Evolutionary conservation across 768 basidiomycete genomes (phyloP).

Genomic region (Lactifluus echinatus): DNA sequence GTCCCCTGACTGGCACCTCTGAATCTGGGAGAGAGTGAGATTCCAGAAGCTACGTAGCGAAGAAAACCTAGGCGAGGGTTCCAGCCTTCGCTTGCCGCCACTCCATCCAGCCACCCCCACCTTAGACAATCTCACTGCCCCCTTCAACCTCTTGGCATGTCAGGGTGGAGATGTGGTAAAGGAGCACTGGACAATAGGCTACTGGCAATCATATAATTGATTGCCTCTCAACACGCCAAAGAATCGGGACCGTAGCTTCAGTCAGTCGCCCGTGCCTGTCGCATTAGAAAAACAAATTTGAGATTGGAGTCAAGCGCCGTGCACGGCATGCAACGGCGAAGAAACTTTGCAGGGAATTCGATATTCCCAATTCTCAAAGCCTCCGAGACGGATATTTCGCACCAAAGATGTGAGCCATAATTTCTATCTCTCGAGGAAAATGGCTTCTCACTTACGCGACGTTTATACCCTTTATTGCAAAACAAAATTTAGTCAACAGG

Average conservation of each 20-base stretch:
- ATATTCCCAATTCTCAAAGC: background rate
- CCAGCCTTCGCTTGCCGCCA: background rate
- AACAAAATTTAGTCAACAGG: background rate
- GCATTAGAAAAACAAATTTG: background rate
- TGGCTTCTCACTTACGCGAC: background rate
- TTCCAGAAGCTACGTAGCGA: background rate
- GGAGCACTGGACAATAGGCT: no score
- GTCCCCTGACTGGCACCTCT: background rate
- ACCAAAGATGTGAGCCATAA: background rate
- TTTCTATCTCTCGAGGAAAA: background rate
- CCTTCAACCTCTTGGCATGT: no score
- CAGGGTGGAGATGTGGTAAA: no score
- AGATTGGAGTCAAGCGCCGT: background rate
- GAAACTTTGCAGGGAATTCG: background rate
- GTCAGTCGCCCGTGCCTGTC: background rate
- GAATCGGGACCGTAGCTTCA: no score
- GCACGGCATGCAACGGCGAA: background rate
- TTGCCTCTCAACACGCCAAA: background rate
- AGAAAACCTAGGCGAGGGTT: background rate
- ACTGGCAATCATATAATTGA: background rate
- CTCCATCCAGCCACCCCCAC: no score
- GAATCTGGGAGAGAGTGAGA: background rate
- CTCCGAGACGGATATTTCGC: background rate
- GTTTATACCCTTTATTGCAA: background rate
- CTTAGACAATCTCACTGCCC: no score